Evolutionary conservation across 805 yeast species (phyloP).

Genomic region (Wickerhamiella sergipiensis): DNA sequence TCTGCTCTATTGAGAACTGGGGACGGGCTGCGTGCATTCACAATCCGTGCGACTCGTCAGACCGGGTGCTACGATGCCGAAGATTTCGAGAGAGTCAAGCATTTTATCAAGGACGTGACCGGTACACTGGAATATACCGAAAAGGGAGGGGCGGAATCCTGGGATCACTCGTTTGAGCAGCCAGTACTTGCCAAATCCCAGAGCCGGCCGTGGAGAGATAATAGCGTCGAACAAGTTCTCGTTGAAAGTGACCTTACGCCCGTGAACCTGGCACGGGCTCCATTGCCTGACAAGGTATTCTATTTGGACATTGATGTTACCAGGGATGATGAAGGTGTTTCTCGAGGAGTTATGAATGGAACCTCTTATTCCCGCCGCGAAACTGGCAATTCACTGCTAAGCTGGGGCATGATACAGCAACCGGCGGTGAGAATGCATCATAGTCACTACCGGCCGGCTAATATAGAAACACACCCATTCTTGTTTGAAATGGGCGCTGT

Average conservation of each 20-base stretch:
- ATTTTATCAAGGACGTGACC: neutral
- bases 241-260: neutral
- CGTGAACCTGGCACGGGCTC: neutral
- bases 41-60: slow-evolving; percentile 3
- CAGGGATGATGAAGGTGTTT: neutral
- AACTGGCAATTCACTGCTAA: neutral
- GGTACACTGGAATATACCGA: neutral
- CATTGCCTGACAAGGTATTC: neutral
- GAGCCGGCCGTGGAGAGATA: neutral
- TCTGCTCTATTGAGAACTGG: slow-evolving; percentile 42
- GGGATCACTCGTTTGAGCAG: neutral
- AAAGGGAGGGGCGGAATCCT: neutral
- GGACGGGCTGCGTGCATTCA: neutral
- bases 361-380: neutral
- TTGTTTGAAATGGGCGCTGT: slow-evolving; percentile 18
- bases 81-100: neutral
- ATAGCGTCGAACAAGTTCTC: neutral
- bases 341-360: neutral
- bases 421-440: neutral
- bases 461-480: neutral
- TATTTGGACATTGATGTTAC: neutral
- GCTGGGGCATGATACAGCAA: neutral
- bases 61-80: slow-evolving; percentile 3
- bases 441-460: neutral
- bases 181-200: neutral